Base-by-base conservation (phyloP, 495 filamentous ascomycete species). In the Xylaria scruposa region DNA sequence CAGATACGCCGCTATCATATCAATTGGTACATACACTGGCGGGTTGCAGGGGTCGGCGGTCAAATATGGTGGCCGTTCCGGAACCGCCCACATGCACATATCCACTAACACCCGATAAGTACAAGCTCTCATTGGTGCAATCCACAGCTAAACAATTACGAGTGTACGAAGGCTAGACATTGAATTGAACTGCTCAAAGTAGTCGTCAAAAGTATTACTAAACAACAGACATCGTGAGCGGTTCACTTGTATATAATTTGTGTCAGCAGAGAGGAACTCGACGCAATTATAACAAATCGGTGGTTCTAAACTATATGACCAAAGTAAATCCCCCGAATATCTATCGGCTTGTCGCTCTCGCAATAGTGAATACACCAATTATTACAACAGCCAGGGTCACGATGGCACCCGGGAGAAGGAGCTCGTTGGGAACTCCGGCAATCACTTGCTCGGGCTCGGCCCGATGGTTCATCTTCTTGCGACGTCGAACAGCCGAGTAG, bases 351-450 rank as follows among this genome's bases (percentile, higher is more conserved):
- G 89, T 91, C 53, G 90, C 84, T 67, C 96, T 90, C 69, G 94
- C 91, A 74, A 98, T 86, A n/a, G 93, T 88, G 85, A 99, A 99
- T 26, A 98, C 95, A 62, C 91, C 94, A 21, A 93, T 88, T 83
- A 99, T 97, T 26, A 97, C 94, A 24, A 96, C 94, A 9, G 96
- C 97, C 74, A 99, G 81, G 13, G 94, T 94, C n/a, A 94, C 94
- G 79, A 98, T 93, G 24, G 97, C 96, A 69, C 96, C 96, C 0
- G 96, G 97, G 31, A 99, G 87, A 31, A 99, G 85, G 56, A 98
- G 83, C 72, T 99, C 96, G 77, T 99, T 99, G 19, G 96, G 95
- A 66, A 99, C 91, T 56, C 96, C 96, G 15, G 92, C 88, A 76
- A 99, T 93, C 51, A 97, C 80, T 78, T 95, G 93, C 73, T 95